These are phyloP conservation scores for Rubia tinctorum DNA, from an alignment of 305 asterid species.

Conservation along the genomic window DNA sequence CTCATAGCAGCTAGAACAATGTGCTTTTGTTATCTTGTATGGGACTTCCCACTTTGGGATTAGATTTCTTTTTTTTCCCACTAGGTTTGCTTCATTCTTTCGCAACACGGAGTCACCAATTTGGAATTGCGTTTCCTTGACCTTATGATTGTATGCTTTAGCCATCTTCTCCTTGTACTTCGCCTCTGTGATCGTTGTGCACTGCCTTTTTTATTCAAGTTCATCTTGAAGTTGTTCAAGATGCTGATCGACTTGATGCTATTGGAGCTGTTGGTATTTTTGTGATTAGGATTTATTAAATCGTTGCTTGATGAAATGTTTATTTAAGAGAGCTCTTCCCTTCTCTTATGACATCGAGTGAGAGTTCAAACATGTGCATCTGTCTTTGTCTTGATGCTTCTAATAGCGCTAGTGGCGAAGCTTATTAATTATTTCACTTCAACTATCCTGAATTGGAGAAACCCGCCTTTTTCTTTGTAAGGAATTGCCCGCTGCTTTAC, in stretches of 20 bases:
- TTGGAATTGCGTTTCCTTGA: too few species aligned
- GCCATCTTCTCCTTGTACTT: too few species aligned
- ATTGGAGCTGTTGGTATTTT: constrained; percentile 89
- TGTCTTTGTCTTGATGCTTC: background rate
- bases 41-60: too few species aligned
- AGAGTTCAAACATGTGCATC: background rate
- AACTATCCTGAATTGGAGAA: background rate
- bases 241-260: constrained; percentile 98
- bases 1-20: too few species aligned
- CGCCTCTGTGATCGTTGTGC: too few species aligned
- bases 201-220: too few species aligned
- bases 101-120: too few species aligned
- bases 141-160: too few species aligned
- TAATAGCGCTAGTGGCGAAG: background rate
- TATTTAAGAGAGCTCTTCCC: background rate
- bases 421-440: background rate
- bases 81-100: too few species aligned
- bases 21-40: too few species aligned
- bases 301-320: background rate
- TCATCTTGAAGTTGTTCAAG: constrained; percentile 94
- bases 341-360: background rate
- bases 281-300: background rate
- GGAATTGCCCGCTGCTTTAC: constrained; percentile 97
- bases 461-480: constrained; percentile 19
- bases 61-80: too few species aligned